Conservation (phyloP, 2,329 filamentous ascomycete species). For the Drechslerella dactyloides region DNA sequence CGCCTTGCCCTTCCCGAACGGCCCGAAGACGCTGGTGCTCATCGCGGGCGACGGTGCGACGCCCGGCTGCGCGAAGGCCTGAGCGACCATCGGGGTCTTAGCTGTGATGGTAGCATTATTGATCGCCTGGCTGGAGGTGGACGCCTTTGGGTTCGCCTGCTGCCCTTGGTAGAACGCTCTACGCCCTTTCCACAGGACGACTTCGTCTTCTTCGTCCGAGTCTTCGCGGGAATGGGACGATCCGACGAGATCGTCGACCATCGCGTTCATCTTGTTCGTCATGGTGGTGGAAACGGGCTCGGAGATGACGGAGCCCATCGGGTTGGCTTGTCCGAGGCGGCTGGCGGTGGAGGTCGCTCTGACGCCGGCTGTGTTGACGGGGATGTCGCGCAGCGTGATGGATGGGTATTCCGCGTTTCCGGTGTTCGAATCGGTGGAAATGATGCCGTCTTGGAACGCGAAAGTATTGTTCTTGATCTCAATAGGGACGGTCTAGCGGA, state of each 20-base stretch:
- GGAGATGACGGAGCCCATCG: constrained; percentile 50
- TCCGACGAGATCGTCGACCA: constrained; percentile 55
- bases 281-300: constrained; percentile 53
- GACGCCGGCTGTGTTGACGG: constrained; percentile 25
- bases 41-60: background rate
- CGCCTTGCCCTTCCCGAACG: constrained; percentile 28
- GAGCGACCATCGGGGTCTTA: constrained; percentile 39
- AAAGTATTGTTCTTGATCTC: constrained; percentile 44
- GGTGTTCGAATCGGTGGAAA: constrained; percentile 42
- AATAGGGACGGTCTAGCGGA: constrained; percentile 35
- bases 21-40: constrained; percentile 1
- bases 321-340: constrained; percentile 42
- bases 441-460: constrained; percentile 47
- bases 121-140: constrained; percentile 21
- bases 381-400: constrained; percentile 44
- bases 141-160: constrained; percentile 18
- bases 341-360: constrained; percentile 43
- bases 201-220: constrained; percentile 52
- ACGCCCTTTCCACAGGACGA: constrained; percentile 35
- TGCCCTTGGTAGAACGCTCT: constrained; percentile 23
- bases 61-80: constrained; percentile 23
- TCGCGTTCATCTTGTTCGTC: constrained; percentile 54
- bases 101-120: constrained; percentile 42
- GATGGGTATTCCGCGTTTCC: constrained; percentile 42
- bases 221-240: constrained; percentile 51